Conservation (phyloP, 225 moss, liverwort and hornwort species). For the Climacium dendroides region DNA sequence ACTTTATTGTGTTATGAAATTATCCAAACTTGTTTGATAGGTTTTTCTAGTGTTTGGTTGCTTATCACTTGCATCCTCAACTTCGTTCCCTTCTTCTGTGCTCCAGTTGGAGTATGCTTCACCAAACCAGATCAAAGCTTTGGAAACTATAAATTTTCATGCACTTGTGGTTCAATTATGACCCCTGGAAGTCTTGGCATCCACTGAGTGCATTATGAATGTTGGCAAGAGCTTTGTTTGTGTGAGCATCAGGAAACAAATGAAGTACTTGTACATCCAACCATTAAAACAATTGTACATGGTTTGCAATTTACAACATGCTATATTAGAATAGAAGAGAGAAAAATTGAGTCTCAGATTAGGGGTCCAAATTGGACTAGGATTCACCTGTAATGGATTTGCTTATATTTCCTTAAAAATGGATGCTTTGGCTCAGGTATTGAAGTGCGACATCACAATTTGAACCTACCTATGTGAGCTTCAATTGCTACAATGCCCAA, state of each 20-base stretch:
- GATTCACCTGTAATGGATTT: background rate
- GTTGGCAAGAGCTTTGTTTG: background rate
- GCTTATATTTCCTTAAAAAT: fast-evolving
- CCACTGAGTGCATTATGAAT: too few relatives aligned
- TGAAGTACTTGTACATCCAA: background rate
- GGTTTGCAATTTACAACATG: background rate
- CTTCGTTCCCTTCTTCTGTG: background rate
- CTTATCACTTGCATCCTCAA: background rate
- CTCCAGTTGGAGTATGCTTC: background rate
- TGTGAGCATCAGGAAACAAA: background rate
- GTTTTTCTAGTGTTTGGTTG: background rate
- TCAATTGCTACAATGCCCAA: background rate
- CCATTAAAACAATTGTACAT: fast-evolving
- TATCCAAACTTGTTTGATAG: background rate
- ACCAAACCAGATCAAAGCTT: background rate
- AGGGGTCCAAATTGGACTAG: fast-evolving
- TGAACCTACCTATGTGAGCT: background rate
- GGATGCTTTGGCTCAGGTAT: background rate
- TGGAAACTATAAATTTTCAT: background rate
- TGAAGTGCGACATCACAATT: background rate
- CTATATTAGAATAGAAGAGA: background rate
- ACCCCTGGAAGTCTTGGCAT: background rate
- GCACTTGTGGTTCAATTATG: background rate
- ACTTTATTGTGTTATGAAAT: too few relatives aligned
- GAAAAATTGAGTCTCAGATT: fast-evolving